Evolutionary conservation across 441 rosid genomes (phyloP).

Genomic region (Populus hybrid): DNA sequence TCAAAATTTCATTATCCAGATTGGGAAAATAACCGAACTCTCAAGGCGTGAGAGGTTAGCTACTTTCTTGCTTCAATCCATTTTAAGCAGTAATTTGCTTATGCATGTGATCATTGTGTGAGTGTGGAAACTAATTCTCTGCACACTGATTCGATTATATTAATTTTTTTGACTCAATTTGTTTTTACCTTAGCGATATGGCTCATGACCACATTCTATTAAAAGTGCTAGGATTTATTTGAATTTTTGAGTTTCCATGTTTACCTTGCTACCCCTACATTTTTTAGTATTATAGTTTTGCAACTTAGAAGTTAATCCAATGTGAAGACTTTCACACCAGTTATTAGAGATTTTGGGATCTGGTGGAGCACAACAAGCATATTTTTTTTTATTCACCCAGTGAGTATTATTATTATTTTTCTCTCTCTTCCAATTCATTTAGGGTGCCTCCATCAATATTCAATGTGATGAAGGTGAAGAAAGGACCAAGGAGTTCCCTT

Average conservation of each 20-base stretch:
- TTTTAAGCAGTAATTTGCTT: background rate
- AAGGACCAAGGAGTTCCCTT: too few species aligned
- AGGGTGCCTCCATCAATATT: too few species aligned
- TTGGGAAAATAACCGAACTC: slow-evolving; percentile 60
- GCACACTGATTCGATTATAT: background rate
- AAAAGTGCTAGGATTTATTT: background rate
- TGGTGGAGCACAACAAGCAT: background rate
- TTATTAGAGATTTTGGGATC: background rate
- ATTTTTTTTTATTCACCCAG: background rate
- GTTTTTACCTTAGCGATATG: background rate
- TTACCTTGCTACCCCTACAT: background rate
- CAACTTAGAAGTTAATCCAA: background rate
- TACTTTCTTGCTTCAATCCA: background rate
- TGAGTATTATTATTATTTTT: too few species aligned
- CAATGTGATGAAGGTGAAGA: too few species aligned
- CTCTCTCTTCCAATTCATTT: too few species aligned
- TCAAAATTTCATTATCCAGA: slow-evolving; percentile 23
- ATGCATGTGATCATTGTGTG: background rate
- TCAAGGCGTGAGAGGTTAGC: slow-evolving; percentile 84
- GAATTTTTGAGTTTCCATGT: background rate
- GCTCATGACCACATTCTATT: background rate
- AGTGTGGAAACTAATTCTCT: background rate
- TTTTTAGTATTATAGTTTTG: background rate
- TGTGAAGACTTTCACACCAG: background rate
- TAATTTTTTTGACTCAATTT: background rate